Evolutionary conservation across 2,329 filamentous ascomycete genomes (phyloP), one percentile per base, ranked within the genome.

Genomic region (Zarea fungicola): DNA sequence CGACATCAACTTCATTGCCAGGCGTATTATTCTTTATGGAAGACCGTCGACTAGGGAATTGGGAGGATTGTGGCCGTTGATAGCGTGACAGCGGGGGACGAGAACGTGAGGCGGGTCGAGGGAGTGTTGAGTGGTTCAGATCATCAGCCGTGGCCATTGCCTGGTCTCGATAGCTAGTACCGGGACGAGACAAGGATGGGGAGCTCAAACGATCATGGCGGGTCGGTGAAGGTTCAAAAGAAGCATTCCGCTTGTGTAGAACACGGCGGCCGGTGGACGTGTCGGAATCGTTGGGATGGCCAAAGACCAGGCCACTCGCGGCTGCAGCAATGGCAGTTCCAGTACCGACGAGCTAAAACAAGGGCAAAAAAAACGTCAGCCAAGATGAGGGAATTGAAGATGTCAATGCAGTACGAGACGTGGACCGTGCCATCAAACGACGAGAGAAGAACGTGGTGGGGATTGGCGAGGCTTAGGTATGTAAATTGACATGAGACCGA

Each of bases 311-410:
- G 57, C 79, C 78, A 57, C 71, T 74, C 64, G 77, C 72, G 57
- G 78, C 78, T 60, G 78, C 77, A 66, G 78, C 79, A 63, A 81
- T 75, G 56, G 77, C 78, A 66, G 78, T 78, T 64, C 79, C 77
- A 57, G 78, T 76, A 65, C 78, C 79, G 66, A 81, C 75, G 59
- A 83, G 77, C 79, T 83, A 59, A 42, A 46, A 54, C 49, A 53
- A 39, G 48, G 26, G 45, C 21, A 16, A 34, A 16, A 8, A 13
- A 7, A 13, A 37, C 31, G 26, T 23, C 21, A 53, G 46, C 42
- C 50, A 40, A 36, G 40, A 31, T 25, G 19, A 25, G 14, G 42
- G 18, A 36, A 35, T 42, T 42, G 5, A 35, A 5, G n/a, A 34
- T 8, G 18, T 19, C 25, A 23, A n/a, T 11, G 6, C 26, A 19